phyloP scores from a whole-genome alignment of 2,329 filamentous ascomycete species.

The Stenocarpella maydis region DNA sequence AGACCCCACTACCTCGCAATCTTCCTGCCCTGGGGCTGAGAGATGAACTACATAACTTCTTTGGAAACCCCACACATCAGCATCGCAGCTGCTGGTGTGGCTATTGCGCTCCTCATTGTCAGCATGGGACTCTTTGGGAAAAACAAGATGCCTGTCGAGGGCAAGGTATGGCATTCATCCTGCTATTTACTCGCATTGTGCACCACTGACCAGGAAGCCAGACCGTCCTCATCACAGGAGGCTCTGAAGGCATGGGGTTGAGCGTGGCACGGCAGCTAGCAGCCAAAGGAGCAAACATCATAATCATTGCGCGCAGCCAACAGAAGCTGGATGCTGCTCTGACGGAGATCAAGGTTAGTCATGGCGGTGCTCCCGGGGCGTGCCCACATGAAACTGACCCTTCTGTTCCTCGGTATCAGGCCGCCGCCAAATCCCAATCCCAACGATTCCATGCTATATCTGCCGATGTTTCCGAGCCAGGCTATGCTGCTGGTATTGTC shows the following conservation, averaged over 20 bases:
- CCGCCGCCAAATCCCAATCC: slow-evolving; percentile 68
- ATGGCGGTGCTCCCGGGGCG: not conserved
- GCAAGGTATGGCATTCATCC: slow-evolving; percentile 66
- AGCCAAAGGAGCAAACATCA: slow-evolving; percentile 71
- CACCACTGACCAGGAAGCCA: slow-evolving; percentile 43
- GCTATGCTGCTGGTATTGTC: slow-evolving; percentile 76
- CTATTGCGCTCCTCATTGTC: slow-evolving; percentile 47
- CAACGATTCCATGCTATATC: slow-evolving; percentile 87
- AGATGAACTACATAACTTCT: slow-evolving; percentile 38
- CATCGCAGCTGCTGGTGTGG: slow-evolving; percentile 42
- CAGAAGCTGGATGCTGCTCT: slow-evolving; percentile 66
- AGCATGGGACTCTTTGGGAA: slow-evolving; percentile 75
- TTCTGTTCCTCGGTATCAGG: slow-evolving; percentile 54
- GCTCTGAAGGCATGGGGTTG: slow-evolving; percentile 75
- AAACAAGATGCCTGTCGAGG: slow-evolving; percentile 85
- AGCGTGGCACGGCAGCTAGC: slow-evolving; percentile 68
- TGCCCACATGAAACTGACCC: slow-evolving; percentile 7
- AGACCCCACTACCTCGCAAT: slow-evolving; percentile 7
- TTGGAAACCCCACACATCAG: slow-evolving; percentile 38
- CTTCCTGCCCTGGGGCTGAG: not conserved
- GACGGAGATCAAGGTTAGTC: slow-evolving; percentile 60
- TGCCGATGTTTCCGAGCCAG: slow-evolving; percentile 78
- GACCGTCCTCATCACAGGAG: slow-evolving; percentile 75
- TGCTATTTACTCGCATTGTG: not conserved
- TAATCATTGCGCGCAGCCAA: slow-evolving; percentile 71